These are phyloP conservation scores for Pythium aristosporum DNA, from an alignment of 352 stramenopile species.

Conservation along the genomic window DNA sequence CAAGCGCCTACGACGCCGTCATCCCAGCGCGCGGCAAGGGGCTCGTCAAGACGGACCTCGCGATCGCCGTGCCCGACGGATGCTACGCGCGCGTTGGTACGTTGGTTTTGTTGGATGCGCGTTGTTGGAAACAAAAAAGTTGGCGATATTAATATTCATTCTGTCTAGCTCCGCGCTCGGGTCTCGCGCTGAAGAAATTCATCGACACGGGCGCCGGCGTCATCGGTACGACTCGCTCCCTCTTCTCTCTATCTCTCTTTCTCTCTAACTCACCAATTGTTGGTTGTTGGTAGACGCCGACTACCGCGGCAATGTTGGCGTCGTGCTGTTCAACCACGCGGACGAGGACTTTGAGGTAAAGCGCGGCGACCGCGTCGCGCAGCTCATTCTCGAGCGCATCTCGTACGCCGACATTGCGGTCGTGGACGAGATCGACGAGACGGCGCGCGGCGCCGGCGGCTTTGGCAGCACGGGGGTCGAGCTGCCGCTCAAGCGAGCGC, in stretches of 20 bases:
- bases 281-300: slow-evolving; percentile 82
- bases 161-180: slow-evolving; percentile 76
- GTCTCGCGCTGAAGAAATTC: slow-evolving; percentile 97
- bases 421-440: slow-evolving; percentile 95
- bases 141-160: not conserved
- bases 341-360: slow-evolving; percentile 94
- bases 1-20: slow-evolving; percentile 82
- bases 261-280: not conserved
- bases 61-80: slow-evolving; percentile 92
- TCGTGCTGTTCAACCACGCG: slow-evolving; percentile 99
- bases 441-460: slow-evolving; percentile 90
- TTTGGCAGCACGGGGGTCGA: slow-evolving; percentile 96
- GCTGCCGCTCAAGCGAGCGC: slow-evolving; percentile 51
- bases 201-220: slow-evolving; percentile 98
- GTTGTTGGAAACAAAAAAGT: not conserved
- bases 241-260: not conserved
- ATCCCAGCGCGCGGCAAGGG: slow-evolving; percentile 92
- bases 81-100: slow-evolving; percentile 95
- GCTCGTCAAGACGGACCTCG: slow-evolving; percentile 97
- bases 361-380: slow-evolving; percentile 95
- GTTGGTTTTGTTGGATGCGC: slow-evolving; percentile 5
- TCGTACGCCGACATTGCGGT: slow-evolving; percentile 89
- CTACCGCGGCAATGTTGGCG: slow-evolving; percentile 97
- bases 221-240: slow-evolving; percentile 61
- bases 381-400: slow-evolving; percentile 98